Base-by-base conservation (phyloP, 2,329 filamentous ascomycete genomes). In the Paecilomyces sp. region DNA sequence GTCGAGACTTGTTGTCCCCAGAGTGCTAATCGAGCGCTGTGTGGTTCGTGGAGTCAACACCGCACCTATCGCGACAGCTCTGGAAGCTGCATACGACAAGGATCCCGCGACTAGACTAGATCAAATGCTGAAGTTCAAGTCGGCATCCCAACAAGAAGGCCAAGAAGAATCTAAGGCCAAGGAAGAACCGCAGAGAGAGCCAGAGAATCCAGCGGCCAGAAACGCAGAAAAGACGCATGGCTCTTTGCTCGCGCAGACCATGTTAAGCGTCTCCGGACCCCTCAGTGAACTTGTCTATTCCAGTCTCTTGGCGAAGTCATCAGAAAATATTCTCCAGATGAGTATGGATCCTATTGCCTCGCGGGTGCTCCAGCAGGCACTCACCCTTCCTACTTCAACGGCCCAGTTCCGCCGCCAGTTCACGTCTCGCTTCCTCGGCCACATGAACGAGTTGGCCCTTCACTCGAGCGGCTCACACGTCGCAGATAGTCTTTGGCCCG, bases 1-100 rank as follows among this genome's bases (percentile, higher is more conserved):
- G 61, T 86, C 87, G 47, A 84, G 93, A 54, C 89, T 90, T 62
- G 87, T 89, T 58, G 88, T 96, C 11, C 84, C 97, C 67, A 90
- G 88, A 70, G 87, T 88, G 0, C 78, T 97, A 3, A 88, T 97
- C 62, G 91, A 97, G 73, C 85, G 93, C 62, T 96, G 91, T 70
- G 77, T 85, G 4, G 85, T 87, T 9, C 87, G 93, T 59, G 79
- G 79, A 3, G 79, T 86, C 25, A 80, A 88, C 66, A 82, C 81
- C 1, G 74, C 79, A 41, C 78, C 79, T 7, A 80, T 89, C 58
- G 82, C 83, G 4, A 75, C 77, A 36, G 77, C 83, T 51, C 77
- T 90, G 9, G 82, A 85, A 62, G 78, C 82, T 22, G 80, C 82
- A 31, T 87, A 85, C 68, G 79, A 80, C 54, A 75, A 79, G n/a